These are phyloP conservation scores for Pseudogymnoascus sp. DNA, from an alignment of 2,329 filamentous ascomycete genomes.

Conservation along the genomic window DNA sequence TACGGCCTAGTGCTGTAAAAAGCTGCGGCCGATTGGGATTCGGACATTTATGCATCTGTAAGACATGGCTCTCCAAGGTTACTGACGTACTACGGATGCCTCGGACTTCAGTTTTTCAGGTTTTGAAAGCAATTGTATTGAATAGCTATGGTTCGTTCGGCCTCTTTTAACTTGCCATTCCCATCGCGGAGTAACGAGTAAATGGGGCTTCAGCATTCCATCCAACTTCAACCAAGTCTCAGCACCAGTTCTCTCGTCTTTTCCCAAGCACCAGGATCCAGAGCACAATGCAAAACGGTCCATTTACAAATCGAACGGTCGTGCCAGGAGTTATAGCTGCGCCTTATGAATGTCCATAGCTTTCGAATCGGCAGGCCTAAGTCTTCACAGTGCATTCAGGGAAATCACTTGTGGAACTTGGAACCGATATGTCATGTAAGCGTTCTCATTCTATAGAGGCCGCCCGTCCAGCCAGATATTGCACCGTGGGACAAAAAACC, in stretches of 20 bases:
- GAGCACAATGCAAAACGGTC: not conserved
- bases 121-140: not conserved
- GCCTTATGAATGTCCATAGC: not conserved
- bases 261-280: slow-evolving; percentile 32
- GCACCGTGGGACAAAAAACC: slow-evolving; percentile 24
- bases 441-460: slow-evolving; percentile 25
- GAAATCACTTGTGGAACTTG: slow-evolving; percentile 6
- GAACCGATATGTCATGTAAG: slow-evolving; percentile 12
- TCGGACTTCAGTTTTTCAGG: not conserved
- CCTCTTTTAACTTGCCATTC: not conserved
- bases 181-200: not conserved
- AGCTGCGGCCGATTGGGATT: not conserved
- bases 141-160: not conserved
- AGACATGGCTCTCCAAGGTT: not conserved
- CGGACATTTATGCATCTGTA: not conserved
- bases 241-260: slow-evolving; percentile 29
- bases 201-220: not conserved
- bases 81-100: not conserved
- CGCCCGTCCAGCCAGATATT: slow-evolving; percentile 26
- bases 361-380: not conserved
- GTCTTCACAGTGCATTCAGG: slow-evolving; percentile 3
- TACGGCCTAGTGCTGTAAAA: not conserved
- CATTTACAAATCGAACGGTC: not conserved
- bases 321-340: not conserved
- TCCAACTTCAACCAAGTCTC: not conserved